These are phyloP conservation scores for Tylopilus intermedius DNA, from an alignment of 768 basidiomycete genomes.

Conservation along the genomic window DNA sequence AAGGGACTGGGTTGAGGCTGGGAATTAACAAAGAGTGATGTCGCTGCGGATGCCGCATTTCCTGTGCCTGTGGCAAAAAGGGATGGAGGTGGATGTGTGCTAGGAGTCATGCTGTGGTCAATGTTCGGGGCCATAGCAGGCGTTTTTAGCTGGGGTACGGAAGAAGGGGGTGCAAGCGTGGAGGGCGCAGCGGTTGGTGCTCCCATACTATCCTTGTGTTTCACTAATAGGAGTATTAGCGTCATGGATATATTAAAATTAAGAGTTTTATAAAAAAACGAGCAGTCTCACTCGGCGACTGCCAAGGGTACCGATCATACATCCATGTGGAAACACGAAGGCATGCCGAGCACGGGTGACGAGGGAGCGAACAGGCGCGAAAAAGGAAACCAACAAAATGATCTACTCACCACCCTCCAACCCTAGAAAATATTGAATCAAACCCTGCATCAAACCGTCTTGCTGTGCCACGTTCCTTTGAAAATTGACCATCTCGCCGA, in stretches of 20 bases:
- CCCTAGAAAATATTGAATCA: conserved; percentile 78
- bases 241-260: not conserved
- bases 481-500: conserved; percentile 67
- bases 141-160: conserved; percentile 16
- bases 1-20: conserved; percentile 30
- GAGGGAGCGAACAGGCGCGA: not conserved
- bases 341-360: not conserved
- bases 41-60: conserved; percentile 10
- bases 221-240: conserved; percentile 18
- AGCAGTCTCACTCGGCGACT: not conserved
- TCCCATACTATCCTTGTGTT: conserved; percentile 18
- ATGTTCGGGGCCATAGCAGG: conserved; percentile 14
- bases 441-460: conserved; percentile 75
- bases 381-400: not conserved
- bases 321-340: not conserved
- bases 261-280: not conserved
- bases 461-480: conserved; percentile 77
- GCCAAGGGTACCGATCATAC: not conserved
- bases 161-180: conserved; percentile 4
- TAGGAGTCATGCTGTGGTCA: conserved; percentile 29
- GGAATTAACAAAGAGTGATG: conserved; percentile 16
- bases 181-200: conserved; percentile 13
- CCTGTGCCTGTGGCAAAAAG: conserved; percentile 20
- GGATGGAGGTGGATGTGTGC: conserved; percentile 28
- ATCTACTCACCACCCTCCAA: conserved; percentile 52